Evolutionary conservation across 2,329 filamentous ascomycete genomes (phyloP), one percentile per base, ranked within the genome.

Genomic region (Chaetomium sp.): DNA sequence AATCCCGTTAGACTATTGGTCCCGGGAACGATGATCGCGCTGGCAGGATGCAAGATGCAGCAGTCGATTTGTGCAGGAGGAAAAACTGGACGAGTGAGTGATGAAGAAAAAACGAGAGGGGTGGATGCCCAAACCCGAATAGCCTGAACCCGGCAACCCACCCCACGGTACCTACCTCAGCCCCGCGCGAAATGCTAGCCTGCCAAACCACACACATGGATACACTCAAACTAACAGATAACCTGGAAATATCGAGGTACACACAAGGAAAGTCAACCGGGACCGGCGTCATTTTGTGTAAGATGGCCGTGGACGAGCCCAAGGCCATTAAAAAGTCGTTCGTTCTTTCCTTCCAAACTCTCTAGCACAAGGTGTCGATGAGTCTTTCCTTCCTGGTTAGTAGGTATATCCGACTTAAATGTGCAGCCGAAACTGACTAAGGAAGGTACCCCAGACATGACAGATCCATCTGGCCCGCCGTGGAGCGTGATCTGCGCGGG

Each of bases 101-200:
- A 8, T 14, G 19, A 49, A 32, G 27, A 14, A 2, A 33, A 50
- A 38, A 34, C 36, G 19, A 40, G 46, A 27, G 41, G 46, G 19
- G 12, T 43, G 47, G 27, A 27, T 27, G 19, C 19, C 19, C 19
- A 27, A 27, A 27, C 19, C 19, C 19, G 19, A 27, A 27, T 27
- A 27, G 19, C 19, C 19, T 3, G 19, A 27, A 27, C 19, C 19
- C 19, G 19, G 19, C 19, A 27, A 27, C 19, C 19, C 19, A 27
- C 60, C 61, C 60, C 59, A 62, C 59, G 61, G 62, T 50, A 51
- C 19, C 19, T 27, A 27, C 19, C 19, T 27, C 19, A 53, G 57
- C 60, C 63, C 63, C 60, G 61, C 63, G 59, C 54, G 49, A 41
- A 61, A 63, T 64, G 59, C 58, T 41, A 49, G 49, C 43, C 37